Base-by-base conservation (phyloP, 169 alveolate genomes). In the Plasmodium inui region DNA sequence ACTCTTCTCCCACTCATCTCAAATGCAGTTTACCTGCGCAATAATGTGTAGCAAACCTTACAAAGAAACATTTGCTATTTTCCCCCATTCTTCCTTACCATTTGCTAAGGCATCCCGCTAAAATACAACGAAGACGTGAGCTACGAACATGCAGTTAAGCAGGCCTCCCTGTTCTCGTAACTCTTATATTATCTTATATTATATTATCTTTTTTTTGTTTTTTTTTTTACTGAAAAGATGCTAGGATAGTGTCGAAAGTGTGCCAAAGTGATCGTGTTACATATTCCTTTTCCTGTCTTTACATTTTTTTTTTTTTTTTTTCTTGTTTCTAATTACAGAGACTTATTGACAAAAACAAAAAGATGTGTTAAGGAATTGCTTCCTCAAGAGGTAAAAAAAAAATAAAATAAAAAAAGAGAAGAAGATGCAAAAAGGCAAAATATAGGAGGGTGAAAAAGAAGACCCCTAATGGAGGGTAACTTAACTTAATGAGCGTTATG, bases 131-230 rank as follows among this genome's bases (percentile, higher is more conserved):
- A 86, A 74, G 93, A 86, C 26, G 93, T 78, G 46, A 73, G 61
- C 30, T 86, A 86, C 55, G 83, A 86, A 32, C 85, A 74, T 41
- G 93, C 93, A n/a, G 93, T 86, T 78, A 86, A 86, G 55, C 93
- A 86, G 32, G 93, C 93, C 28, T 86, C 93, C 78, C 79, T 86
- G 80, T 86, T 86, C 73, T 86, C 85, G 93, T 86, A 73, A 86
- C 17, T 2, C 61, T 50, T 17, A 50, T 4, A 2, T 50, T 50
- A 50, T 50, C 44, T 37, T 37, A 37, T 6, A 1, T 37, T 37
- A 37, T 37, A 4, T 6, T 2, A 37, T 6, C 1, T 37, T 37
- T 6, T 37, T 84, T 50, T 39, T 19, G 17, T 41, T 67, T 3
- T 22, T 67, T n/a, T 82, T 28, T 55, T 82, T 57, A 53, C 17